Evolutionary conservation across 192 early-diverging fungal species (phyloP), one percentile per base, ranked within the genome.

Genomic region (Coemansia sp.): DNA sequence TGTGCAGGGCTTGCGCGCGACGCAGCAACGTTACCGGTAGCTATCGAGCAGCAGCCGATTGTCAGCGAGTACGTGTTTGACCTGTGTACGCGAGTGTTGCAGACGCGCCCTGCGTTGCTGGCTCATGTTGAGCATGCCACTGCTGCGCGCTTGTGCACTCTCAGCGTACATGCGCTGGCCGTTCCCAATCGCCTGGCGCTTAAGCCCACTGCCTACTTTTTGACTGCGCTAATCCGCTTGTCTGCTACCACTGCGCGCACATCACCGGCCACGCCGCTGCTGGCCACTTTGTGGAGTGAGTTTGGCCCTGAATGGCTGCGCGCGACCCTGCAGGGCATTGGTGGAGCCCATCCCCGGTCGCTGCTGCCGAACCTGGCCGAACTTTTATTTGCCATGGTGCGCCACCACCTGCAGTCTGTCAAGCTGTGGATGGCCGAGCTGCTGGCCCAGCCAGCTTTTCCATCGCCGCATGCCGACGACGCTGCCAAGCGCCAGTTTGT

Each of bases 21-120:
- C 2, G 77, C 72, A 3, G 21, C 29, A 4, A 21, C 53, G 0
- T 49, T 67, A 50, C 41, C 51, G n/a, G 62, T 37, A 2, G 77
- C 72, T 1, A 60, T 73, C 10, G 77, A 80, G 58, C 77, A 74
- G 62, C 77, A 74, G 72, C 77, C 77, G 17, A 65, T 74, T 8
- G 61, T 80, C 41, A 58, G 23, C 39, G 77, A 80, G 55, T 57
- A 49, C 11, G 32, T 71, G 39, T 68, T 80, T 61, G 77, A 74
- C 5, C 65, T 80, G 27, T 56, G 62, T 39, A 68, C 77, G 23
- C 71, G 72, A 1, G 71, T 64, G 39, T 54, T 80, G 58, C 65
- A 68, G 29, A 41, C 58, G 39, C 72, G 72, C 1, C 62, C 67
- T 1, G 65, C 45, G 48, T 57, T 74, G 37, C 56, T 80, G 35